A percentile compares a stretch with the other conserved stretches of the same genome.
Conservation (phyloP, 1,139 yeast genomes). For the Saccharomyces pastorianus region DNA sequence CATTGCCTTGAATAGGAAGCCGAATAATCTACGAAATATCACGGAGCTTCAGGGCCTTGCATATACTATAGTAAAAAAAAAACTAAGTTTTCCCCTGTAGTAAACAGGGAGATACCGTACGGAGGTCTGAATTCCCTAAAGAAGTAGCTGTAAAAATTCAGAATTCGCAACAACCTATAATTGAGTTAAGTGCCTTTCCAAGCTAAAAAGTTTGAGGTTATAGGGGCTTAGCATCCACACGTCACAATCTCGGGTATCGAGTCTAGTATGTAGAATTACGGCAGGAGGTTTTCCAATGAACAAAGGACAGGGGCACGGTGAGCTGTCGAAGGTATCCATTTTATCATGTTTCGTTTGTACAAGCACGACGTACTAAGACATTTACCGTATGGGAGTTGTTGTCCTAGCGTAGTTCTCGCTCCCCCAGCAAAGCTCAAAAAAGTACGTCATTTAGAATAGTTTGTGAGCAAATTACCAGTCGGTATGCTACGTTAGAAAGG, state of each 20-base stretch:
- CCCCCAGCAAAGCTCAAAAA: neutral
- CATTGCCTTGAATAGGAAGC: neutral
- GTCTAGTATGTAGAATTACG: neutral
- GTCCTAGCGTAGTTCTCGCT: neutral
- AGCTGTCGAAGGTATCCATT: neutral
- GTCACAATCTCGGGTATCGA: no score
- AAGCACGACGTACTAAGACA: neutral
- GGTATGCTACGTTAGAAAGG: neutral
- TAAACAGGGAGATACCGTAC: neutral
- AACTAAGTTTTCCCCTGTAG: neutral
- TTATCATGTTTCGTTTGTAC: neutral
- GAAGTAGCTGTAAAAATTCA: neutral
- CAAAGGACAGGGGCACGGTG: neutral
- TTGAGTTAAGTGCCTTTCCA: neutral
- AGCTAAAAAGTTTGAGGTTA: neutral
- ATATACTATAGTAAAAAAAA: neutral
- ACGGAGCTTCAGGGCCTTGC: neutral
- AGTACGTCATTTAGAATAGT: neutral
- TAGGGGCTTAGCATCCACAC: neutral
- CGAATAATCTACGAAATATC: neutral
- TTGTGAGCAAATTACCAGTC: neutral
- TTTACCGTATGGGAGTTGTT: neutral
- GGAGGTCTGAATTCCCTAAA: neutral
- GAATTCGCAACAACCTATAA: neutral
- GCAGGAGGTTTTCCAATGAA: neutral